phyloP scores from a whole-genome alignment of 495 filamentous ascomycete species.

The Trypethelium eluteriae region DNA sequence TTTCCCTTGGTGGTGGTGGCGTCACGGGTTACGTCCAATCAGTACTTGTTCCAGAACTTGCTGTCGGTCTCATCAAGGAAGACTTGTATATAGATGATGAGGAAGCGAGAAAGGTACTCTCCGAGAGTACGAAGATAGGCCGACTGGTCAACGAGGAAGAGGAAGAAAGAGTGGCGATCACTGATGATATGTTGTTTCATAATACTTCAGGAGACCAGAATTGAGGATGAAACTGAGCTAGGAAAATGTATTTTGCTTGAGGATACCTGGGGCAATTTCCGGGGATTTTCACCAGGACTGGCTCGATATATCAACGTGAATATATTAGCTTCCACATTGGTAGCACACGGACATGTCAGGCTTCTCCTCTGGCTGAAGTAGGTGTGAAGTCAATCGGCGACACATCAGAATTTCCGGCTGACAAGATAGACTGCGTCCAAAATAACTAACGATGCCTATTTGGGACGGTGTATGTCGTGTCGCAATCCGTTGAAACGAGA shows the following conservation, averaged over 20 bases:
- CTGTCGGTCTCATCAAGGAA: slow-evolving; percentile 4
- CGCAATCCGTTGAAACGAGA: too few relatives aligned
- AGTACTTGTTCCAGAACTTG: slow-evolving; percentile 4
- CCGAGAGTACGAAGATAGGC: slow-evolving; percentile 3
- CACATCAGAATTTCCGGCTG: neutral
- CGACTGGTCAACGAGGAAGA: slow-evolving; percentile 5
- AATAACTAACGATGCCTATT: too few relatives aligned
- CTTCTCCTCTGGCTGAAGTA: neutral
- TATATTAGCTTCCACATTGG: neutral
- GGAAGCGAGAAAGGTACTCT: neutral
- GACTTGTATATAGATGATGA: neutral
- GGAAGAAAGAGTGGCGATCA: neutral
- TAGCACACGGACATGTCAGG: neutral
- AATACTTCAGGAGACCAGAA: neutral
- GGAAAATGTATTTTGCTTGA: neutral
- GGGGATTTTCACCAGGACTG: too few relatives aligned
- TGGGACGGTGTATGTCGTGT: too few relatives aligned
- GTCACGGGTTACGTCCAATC: neutral
- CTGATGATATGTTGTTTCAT: neutral
- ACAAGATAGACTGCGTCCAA: too few relatives aligned
- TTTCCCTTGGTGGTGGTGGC: neutral
- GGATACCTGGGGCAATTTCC: neutral
- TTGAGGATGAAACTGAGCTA: too few relatives aligned
- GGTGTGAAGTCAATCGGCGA: neutral
- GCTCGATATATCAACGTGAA: too few relatives aligned